Evolutionary conservation across 1,284 basidiomycete genomes (phyloP).

Genomic region (Ustilago curta): DNA sequence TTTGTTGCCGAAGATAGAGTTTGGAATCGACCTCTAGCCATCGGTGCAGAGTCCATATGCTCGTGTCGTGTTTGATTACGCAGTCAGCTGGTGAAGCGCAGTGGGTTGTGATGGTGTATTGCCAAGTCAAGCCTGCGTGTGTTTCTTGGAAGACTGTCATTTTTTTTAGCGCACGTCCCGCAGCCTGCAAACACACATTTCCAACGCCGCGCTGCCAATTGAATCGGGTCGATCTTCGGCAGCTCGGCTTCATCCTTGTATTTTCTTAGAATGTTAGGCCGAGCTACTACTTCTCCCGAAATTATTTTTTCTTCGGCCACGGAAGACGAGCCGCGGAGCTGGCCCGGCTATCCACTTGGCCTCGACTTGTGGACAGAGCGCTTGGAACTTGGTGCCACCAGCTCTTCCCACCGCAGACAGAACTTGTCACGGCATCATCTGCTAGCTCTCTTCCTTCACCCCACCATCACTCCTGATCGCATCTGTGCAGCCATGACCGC

Average conservation of each 20-base stretch:
- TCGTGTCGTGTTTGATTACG: neutral
- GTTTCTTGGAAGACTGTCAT: neutral
- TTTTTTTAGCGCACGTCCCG: constrained; percentile 1
- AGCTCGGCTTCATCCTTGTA: constrained; percentile 16
- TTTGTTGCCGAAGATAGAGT: neutral
- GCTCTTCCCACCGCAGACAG: too few relatives aligned
- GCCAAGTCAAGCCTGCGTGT: neutral
- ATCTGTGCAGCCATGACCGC: constrained; percentile 13
- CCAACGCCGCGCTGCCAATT: neutral
- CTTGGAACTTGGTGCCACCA: neutral
- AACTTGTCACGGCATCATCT: too few relatives aligned
- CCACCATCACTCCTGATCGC: neutral
- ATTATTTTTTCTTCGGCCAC: neutral
- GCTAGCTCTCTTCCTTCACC: too few relatives aligned
- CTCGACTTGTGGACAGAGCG: constrained; percentile 1
- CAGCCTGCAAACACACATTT: constrained; percentile 15
- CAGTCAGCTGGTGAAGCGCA: neutral
- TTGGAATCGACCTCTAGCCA: neutral
- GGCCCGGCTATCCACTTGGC: constrained; percentile 12
- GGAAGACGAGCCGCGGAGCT: constrained; percentile 23
- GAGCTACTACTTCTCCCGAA: neutral
- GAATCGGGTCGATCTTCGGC: constrained; percentile 29
- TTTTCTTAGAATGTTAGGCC: neutral
- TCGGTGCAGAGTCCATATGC: too few relatives aligned
- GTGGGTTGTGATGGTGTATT: neutral